Conservation (phyloP, 352 stramenopile genomes). For the Globisporangium radiosum region DNA sequence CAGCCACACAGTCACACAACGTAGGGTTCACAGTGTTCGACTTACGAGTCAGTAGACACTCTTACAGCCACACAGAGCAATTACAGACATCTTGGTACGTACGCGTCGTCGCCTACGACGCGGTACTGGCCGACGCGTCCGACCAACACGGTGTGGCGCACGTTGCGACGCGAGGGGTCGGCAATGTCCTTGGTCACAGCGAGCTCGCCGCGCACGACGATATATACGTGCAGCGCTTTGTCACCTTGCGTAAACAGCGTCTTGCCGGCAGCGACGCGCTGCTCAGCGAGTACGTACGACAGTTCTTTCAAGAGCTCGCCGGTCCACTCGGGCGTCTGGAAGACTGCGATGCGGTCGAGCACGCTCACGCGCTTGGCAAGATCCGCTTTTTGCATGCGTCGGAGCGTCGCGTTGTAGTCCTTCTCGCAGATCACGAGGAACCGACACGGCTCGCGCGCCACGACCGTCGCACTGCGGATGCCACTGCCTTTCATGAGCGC, state of each 20-base stretch:
- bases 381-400: constrained; percentile 66
- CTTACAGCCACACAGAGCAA: constrained; percentile 12
- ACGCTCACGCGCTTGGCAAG: constrained; percentile 47
- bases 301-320: constrained; percentile 62
- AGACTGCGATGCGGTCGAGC: constrained; percentile 61
- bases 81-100: constrained; percentile 14
- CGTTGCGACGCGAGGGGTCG: constrained; percentile 23
- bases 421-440: constrained; percentile 70
- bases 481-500: constrained; percentile 71
- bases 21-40: too few species aligned
- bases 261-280: constrained; percentile 36
- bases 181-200: constrained; percentile 44
- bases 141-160: constrained; percentile 37
- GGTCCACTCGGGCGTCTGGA: constrained; percentile 72
- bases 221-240: constrained; percentile 57
- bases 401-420: constrained; percentile 67
- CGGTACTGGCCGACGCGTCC: constrained; percentile 52
- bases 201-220: constrained; percentile 63
- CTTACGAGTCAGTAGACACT: too few species aligned
- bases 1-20: too few species aligned
- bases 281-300: constrained; percentile 63
- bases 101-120: constrained; percentile 68
- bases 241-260: constrained; percentile 57
- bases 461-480: constrained; percentile 60
- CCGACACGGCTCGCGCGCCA: constrained; percentile 48